phyloP scores from a whole-genome alignment of 768 basidiomycete genomes.

The Psilocybe azurescens region DNA sequence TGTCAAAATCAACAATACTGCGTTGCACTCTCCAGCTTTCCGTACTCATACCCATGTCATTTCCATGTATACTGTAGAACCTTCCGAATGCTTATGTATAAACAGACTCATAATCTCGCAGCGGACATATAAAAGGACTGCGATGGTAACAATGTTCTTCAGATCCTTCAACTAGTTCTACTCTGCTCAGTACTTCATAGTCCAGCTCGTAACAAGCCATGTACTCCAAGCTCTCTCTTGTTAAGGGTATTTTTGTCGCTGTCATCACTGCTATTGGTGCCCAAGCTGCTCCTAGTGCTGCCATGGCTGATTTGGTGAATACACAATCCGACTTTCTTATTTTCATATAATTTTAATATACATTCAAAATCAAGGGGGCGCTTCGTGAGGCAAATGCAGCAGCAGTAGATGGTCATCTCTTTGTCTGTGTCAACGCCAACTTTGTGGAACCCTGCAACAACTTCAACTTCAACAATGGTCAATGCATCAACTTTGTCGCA shows the following conservation, averaged over 20 bases:
- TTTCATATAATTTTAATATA: background rate
- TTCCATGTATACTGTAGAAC: too few species aligned
- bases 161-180: background rate
- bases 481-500: background rate
- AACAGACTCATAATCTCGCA: background rate
- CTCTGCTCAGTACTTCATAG: conserved; percentile 6
- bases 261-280: background rate
- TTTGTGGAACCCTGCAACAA: background rate
- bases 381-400: background rate
- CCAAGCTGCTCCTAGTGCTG: background rate
- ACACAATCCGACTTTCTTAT: background rate
- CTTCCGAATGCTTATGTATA: too few species aligned
- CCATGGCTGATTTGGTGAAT: background rate
- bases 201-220: background rate
- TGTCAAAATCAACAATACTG: too few species aligned
- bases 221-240: background rate
- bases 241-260: background rate
- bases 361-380: background rate
- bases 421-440: background rate
- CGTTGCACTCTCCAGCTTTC: too few species aligned
- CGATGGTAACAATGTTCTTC: background rate
- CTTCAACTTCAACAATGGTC: background rate
- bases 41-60: too few species aligned
- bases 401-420: background rate
- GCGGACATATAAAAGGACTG: too few species aligned